Evolutionary conservation across 202 grass and related monocot genomes (phyloP), one percentile per base, ranked within the genome.

Genomic region (Dendrocalamus latiflorus): DNA sequence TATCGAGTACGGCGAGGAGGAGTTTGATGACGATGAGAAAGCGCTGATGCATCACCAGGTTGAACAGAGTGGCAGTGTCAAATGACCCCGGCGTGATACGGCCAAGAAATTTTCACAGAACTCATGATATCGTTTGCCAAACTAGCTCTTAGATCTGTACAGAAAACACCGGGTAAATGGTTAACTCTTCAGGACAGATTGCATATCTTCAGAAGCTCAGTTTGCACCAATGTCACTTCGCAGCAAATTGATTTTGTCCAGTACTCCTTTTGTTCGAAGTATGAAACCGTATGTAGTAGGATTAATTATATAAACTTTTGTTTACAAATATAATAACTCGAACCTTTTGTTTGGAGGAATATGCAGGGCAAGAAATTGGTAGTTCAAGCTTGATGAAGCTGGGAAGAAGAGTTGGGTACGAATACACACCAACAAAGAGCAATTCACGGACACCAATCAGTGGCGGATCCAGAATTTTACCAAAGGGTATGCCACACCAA

Each of bases 1-100:
- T 83, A 39, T 91, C 4, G 77, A 70, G 47, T 81, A 86, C 61
- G 73, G 74, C 5, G 78, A 74, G 57, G 84, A 90, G 34, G 86
- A 77, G 47, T 81, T 78, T 62, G 84, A 90, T 4, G 86, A 86
- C 3, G 91, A 86, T 14, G 78, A 81, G 17, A 75, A 50, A 48
- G 73, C 25, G 17, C 60, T 93, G 39, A 78, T 93, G 12, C 60
- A 34, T 60, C 59, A 74, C 15, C 70, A 77, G 12, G 55, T 26
- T 80, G 53, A 78, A 42, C 43, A 65, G 30, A n/a, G 67, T 50
- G 61, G 7, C 22, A 68, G 18, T 74, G 53, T 36, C 66, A 70
- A 34, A 47, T 81, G 28, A 56, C 56, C 44, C 44, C 3, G 12
- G 44, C 44, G 44, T 47, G 44, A 4, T 47, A 15, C 14, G 44